Conservation (phyloP, 2,329 filamentous ascomycete species). For the Trichoderma polysporum region DNA sequence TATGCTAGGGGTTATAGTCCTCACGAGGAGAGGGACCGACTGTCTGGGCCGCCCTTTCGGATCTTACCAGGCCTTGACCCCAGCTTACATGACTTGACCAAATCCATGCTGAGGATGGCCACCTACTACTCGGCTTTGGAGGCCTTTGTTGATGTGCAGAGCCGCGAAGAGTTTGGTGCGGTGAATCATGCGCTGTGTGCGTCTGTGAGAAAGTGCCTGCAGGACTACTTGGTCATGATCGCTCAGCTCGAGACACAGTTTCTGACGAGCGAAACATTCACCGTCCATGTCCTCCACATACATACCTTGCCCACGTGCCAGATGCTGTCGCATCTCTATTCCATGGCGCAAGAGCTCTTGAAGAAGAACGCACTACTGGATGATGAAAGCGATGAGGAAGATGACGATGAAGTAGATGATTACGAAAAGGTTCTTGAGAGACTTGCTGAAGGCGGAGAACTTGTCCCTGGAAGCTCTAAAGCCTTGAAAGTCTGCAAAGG, state of each 20-base stretch:
- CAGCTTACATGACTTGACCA: conserved; percentile 82
- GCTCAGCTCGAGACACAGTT: conserved; percentile 93
- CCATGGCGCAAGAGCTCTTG: conserved; percentile 80
- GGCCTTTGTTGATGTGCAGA: conserved; percentile 91
- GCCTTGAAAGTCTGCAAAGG: conserved; percentile 94
- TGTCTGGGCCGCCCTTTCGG: conserved; percentile 78
- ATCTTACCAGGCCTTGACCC: conserved; percentile 84
- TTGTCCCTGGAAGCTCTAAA: conserved; percentile 74
- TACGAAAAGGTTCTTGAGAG: conserved; percentile 93
- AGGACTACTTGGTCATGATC: conserved; percentile 90
- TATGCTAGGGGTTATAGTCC: conserved; percentile 83
- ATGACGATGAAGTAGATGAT: conserved; percentile 72
- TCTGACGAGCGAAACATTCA: conserved; percentile 84
- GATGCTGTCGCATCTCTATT: conserved; percentile 88
- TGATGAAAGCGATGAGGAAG: conserved; percentile 70
- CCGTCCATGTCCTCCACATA: conserved; percentile 87
- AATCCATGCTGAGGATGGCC: conserved; percentile 89
- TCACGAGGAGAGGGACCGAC: conserved; percentile 77
- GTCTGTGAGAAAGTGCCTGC: conserved; percentile 85
- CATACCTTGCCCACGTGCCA: conserved; percentile 88
- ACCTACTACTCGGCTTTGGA: conserved; percentile 91
- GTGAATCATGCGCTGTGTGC: conserved; percentile 96
- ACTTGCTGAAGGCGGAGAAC: conserved; percentile 79
- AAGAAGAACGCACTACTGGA: conserved; percentile 86
- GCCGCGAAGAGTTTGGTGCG: conserved; percentile 85